Evolutionary conservation across 2,329 filamentous ascomycete genomes (phyloP).

Genomic region (Cryphonectria parasitica): DNA sequence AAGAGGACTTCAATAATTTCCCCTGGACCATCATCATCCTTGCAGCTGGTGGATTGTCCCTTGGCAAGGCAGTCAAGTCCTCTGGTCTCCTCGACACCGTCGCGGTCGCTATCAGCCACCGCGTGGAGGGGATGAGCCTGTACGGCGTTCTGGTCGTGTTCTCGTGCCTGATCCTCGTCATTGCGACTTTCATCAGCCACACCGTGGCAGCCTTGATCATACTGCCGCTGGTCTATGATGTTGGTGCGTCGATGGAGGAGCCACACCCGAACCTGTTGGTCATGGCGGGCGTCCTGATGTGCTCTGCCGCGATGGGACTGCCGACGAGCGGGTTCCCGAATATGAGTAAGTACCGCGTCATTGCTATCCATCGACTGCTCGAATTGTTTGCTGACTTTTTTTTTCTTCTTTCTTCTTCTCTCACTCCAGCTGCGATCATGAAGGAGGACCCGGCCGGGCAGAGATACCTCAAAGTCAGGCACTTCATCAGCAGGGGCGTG

Average conservation of each 20-base stretch:
- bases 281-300: slow-evolving; percentile 95
- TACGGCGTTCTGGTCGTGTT: slow-evolving; percentile 90
- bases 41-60: slow-evolving; percentile 86
- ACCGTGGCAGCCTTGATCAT: slow-evolving; percentile 96
- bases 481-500: slow-evolving; percentile 93
- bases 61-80: slow-evolving; percentile 92
- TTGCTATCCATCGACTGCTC: not conserved
- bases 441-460: slow-evolving; percentile 96
- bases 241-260: slow-evolving; percentile 82
- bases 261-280: slow-evolving; percentile 94
- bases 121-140: slow-evolving; percentile 77
- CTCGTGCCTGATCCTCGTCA: slow-evolving; percentile 79
- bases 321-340: slow-evolving; percentile 97
- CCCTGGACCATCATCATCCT: slow-evolving; percentile 99
- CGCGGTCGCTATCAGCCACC: slow-evolving; percentile 72
- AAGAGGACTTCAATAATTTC: slow-evolving; percentile 99
- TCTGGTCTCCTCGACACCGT: slow-evolving; percentile 91
- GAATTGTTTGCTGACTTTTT: slow-evolving; percentile 18
- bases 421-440: slow-evolving; percentile 84
- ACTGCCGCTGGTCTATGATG: slow-evolving; percentile 83
- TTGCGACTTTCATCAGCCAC: slow-evolving; percentile 97
- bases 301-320: slow-evolving; percentile 94
- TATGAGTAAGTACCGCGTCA: slow-evolving; percentile 81
- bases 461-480: slow-evolving; percentile 86
- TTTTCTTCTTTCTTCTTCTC: not conserved